These are phyloP conservation scores for Talinum fruticosum DNA, from an alignment of 148 eudicot species.

Conservation along the genomic window DNA sequence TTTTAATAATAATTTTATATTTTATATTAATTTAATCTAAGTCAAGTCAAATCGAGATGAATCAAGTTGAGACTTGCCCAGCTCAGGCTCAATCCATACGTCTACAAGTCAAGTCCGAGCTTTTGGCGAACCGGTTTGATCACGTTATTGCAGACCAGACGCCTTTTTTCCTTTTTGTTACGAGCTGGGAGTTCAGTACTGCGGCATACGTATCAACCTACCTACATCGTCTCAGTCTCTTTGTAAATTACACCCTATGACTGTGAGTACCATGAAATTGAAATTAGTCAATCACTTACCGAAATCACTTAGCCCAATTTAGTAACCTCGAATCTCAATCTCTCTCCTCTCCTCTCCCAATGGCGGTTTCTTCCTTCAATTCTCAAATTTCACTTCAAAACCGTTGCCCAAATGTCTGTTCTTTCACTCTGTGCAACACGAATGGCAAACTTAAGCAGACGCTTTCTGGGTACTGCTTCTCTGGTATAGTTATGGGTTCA, in stretches of 20 bases:
- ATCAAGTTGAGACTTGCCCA: too few species aligned
- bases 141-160: too few species aligned
- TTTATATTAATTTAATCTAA: too few species aligned
- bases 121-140: too few species aligned
- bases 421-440: neutral
- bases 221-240: neutral
- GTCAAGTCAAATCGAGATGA: too few species aligned
- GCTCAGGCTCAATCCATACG: too few species aligned
- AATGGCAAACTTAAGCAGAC: neutral
- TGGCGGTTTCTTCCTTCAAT: slow-evolving; percentile 3
- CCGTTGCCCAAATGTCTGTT: neutral
- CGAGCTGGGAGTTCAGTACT: neutral
- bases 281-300: neutral
- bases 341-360: neutral
- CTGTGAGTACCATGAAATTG: neutral
- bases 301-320: neutral
- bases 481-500: neutral
- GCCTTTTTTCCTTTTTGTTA: too few species aligned
- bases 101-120: too few species aligned
- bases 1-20: too few species aligned
- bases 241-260: neutral
- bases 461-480: neutral
- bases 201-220: neutral
- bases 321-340: neutral
- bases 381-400: neutral